Evolutionary conservation across 2,329 filamentous ascomycete species (phyloP), one percentile per base, ranked within the genome.

Genomic region (Epichloe sylvatica): DNA sequence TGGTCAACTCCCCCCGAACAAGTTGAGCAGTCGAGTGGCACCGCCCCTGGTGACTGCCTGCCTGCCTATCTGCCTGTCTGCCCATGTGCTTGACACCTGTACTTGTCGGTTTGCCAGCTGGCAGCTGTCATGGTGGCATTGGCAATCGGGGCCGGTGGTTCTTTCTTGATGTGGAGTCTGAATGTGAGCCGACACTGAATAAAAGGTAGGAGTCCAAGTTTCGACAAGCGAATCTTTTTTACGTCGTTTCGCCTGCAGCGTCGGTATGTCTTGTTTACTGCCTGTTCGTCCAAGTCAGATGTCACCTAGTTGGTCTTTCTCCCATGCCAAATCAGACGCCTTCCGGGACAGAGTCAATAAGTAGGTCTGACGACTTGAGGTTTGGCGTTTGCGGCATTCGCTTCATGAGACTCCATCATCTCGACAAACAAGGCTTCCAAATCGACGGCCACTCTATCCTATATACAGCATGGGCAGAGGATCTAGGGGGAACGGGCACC

Each of bases 381-480:
- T 17, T 49, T n/a, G 40, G 36, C 6, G 23, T 33, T 13, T 39
- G 13, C 39, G 6, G 17, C 2, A 44, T 12, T 8, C 15, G 7
- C 41, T 45, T 36, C 11, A 39, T 45, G 47, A 33, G 3, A 5
- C 38, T 49, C 30, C 3, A 35, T 34, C 23, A n/a, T 43, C 33
- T 47, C 41, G 53, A 54, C 33, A 45, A 47, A 38, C 21, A 33
- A 34, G 38, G n/a, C 19, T 48, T 30, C 30, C 5, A 35, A 34
- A 35, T 42, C 45, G n/a, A 43, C 36, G 25, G 48, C 42, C 42
- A 17, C 40, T 35, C 17, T 50, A 19, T 19, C 50, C 19, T 8
- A 25, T 23, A 6, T 45, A 23, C 52, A 56, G 25, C 52, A 73
- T 73, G 71, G 64, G 62, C 47, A 64, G 70, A 49, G 66, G 66